These are phyloP conservation scores for Euryodendron excelsum DNA, from an alignment of 148 eudicot species.

Conservation along the genomic window DNA sequence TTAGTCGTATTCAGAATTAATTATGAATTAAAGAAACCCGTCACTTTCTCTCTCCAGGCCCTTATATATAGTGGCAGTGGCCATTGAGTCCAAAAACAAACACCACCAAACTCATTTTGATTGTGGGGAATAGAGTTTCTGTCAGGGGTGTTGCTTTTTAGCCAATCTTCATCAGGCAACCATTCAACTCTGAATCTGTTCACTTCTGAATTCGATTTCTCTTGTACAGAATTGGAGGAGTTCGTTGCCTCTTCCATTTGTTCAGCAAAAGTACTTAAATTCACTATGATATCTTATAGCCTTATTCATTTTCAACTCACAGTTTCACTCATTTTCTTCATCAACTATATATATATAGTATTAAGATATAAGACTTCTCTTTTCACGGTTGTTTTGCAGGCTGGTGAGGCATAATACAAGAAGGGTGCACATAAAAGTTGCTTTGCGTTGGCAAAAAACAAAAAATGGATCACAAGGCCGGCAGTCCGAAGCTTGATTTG, in stretches of 20 bases:
- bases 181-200: no score
- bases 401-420: neutral
- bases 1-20: no score
- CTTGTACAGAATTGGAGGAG: no score
- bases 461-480: neutral
- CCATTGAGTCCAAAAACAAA: neutral
- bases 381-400: neutral
- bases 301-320: neutral
- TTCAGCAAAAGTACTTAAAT: no score
- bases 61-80: neutral
- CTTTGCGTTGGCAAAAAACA: no score
- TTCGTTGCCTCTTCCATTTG: no score
- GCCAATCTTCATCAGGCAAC: neutral
- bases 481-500: conserved; percentile 28
- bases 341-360: neutral
- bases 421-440: neutral
- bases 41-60: neutral
- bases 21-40: neutral
- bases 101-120: neutral
- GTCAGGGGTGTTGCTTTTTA: no score
- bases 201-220: no score
- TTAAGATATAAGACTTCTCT: neutral
- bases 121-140: neutral
- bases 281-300: no score
- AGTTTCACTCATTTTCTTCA: neutral